Conservation (phyloP, 169 alveolate species). For the Plasmodium vivax region DNA sequence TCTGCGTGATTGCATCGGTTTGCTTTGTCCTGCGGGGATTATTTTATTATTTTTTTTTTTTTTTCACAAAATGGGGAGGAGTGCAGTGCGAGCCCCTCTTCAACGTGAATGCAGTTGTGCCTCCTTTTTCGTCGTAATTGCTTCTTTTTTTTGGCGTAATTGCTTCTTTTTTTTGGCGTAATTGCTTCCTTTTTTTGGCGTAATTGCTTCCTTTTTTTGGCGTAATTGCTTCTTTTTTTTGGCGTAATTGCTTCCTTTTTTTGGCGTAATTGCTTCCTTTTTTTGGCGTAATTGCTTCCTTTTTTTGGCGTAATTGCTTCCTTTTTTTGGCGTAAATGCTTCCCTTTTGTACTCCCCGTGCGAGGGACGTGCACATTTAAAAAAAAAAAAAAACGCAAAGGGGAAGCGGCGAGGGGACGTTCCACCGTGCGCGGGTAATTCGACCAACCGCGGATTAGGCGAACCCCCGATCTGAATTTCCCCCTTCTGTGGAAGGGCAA, state of each 20-base stretch:
- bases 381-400: too few species aligned
- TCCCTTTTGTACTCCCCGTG: neutral
- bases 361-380: neutral
- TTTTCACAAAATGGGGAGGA: neutral
- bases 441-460: neutral
- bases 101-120: neutral
- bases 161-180: neutral
- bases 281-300: neutral
- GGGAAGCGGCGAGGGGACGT: too few species aligned
- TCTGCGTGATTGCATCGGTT: neutral
- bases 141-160: neutral
- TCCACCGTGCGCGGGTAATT: neutral
- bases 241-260: too few species aligned
- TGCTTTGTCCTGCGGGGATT: neutral
- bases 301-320: neutral
- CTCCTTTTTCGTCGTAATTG: neutral
- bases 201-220: too few species aligned
- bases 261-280: too few species aligned
- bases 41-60: too few species aligned
- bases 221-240: neutral
- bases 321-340: too few species aligned
- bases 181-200: too few species aligned
- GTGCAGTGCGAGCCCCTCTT: neutral
- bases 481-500: neutral
- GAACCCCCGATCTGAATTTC: neutral